Conservation (phyloP, 2,329 filamentous ascomycete genomes). For the Aspergillus nomiae region DNA sequence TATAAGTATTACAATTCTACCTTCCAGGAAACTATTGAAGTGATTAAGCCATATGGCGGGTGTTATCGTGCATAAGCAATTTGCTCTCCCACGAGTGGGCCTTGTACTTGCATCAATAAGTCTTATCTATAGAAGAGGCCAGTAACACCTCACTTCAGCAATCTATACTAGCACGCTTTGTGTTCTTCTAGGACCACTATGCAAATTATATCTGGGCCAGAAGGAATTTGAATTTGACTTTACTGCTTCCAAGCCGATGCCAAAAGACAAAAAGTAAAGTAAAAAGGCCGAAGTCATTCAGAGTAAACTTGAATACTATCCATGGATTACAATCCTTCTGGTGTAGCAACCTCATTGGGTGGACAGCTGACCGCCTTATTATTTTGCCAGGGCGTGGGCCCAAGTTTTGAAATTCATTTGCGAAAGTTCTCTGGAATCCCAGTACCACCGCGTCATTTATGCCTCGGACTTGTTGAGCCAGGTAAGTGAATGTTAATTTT, state of each 20-base stretch:
- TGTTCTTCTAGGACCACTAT: not conserved
- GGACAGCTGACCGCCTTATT: slow-evolving; percentile 14
- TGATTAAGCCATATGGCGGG: not conserved
- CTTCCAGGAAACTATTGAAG: not conserved
- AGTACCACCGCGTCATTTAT: not conserved
- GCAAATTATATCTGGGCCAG: not conserved
- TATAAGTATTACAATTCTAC: slow-evolving; percentile 11
- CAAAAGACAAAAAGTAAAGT: not conserved
- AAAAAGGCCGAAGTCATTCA: not conserved
- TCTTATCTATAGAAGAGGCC: not conserved
- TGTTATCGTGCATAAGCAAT: not conserved
- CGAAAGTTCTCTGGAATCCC: not conserved
- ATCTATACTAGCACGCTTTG: not conserved
- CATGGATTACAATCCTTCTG: too few relatives aligned
- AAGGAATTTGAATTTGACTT: not conserved
- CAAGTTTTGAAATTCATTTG: slow-evolving; percentile 18
- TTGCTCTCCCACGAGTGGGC: not conserved
- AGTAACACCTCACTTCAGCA: not conserved
- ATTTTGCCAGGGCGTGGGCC: slow-evolving; percentile 21
- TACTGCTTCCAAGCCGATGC: not conserved
- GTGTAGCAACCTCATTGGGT: slow-evolving; percentile 2
- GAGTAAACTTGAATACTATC: not conserved
- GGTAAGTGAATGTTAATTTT: slow-evolving; percentile 17
- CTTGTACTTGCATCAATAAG: not conserved
- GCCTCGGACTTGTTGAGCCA: slow-evolving; percentile 8